Conservation (phyloP, 352 stramenopile species). For the Phytophthora colocasiae region DNA sequence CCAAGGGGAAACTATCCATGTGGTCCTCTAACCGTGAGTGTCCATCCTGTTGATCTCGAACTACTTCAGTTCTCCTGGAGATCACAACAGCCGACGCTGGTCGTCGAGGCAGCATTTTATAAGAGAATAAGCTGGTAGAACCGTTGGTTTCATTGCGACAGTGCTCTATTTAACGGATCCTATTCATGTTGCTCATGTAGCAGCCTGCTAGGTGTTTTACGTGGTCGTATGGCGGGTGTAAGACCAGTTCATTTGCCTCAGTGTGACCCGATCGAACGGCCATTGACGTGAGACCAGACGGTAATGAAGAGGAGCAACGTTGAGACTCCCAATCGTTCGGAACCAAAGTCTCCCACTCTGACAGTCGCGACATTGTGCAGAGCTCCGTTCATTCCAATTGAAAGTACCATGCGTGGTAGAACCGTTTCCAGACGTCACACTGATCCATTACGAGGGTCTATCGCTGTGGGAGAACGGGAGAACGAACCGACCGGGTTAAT, state of each 20-base stretch:
- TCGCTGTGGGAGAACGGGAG: slow-evolving; percentile 5
- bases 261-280: background rate
- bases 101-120: slow-evolving; percentile 4
- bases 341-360: slow-evolving; percentile 17
- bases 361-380: slow-evolving; percentile 12
- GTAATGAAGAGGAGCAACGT: slow-evolving; percentile 22
- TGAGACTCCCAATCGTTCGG: slow-evolving; percentile 20
- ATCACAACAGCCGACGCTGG: slow-evolving; percentile 18
- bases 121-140: slow-evolving; percentile 12
- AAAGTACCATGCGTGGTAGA: background rate
- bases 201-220: slow-evolving; percentile 17
- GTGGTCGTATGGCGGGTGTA: slow-evolving; percentile 12
- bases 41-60: slow-evolving; percentile 21
- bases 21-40: slow-evolving; percentile 45
- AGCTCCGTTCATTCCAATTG: slow-evolving; percentile 16
- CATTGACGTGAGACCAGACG: slow-evolving; percentile 26
- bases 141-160: slow-evolving; percentile 17
- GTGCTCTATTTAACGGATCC: background rate
- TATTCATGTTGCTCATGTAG: slow-evolving; percentile 7
- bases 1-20: slow-evolving; percentile 75
- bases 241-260: background rate
- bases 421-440: slow-evolving; percentile 2
- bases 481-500: slow-evolving; percentile 20
- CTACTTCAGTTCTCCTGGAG: slow-evolving; percentile 26
- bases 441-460: slow-evolving; percentile 15